Base-by-base conservation (phyloP, 768 basidiomycete genomes). In the Boletus bicolor region DNA sequence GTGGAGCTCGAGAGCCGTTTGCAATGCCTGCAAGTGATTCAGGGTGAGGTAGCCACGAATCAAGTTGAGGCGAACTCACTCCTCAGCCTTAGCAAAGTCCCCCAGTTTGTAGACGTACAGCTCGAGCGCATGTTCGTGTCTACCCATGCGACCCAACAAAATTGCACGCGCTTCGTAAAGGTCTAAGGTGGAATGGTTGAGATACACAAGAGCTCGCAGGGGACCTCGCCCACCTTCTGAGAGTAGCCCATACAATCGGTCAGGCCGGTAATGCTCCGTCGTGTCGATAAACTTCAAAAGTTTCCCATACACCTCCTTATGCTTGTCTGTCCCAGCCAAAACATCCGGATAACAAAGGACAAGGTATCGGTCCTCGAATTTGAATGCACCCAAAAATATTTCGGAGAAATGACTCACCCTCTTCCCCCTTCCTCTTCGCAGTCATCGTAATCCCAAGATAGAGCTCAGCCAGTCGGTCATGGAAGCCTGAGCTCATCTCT, bases 41-140 rank as follows among this genome's bases (percentile, higher is more conserved):
- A 28, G 44, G 26, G 17, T 24, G 45, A 53, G 61, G 53, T 32
- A 4, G 8, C 26, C 28, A 10, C 36, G 28, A 14, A 21, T 32
- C 17, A 5, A 26, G 9, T 35, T 14, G 54, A 51, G 3, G 37
- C n/a, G 6, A 19, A 68, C 86, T 59, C 64, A 95, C 92, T 89
- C 85, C 76, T 98, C 97, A 0, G 97, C 97, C 58, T 93, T 93
- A 28, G 73, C 57, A 68, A 87, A 93, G 65, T 95, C 89, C 38
- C 86, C 81, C 34, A 98, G 77, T 36, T 85, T 83, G 66, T 98
- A 89, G 7, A 95, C 93, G 68, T 98, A 99, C 14, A 96, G 81
- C 66, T 95, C 92, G n/a, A 98, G 81, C 0, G 96, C 94, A 57
- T 87, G 91, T 58, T 97, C 93, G 58, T 98, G 96, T 51, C 91